Evolutionary conservation across 2,329 filamentous ascomycete species (phyloP), one percentile per base, ranked within the genome.

Genomic region (Myriangium duriaei): DNA sequence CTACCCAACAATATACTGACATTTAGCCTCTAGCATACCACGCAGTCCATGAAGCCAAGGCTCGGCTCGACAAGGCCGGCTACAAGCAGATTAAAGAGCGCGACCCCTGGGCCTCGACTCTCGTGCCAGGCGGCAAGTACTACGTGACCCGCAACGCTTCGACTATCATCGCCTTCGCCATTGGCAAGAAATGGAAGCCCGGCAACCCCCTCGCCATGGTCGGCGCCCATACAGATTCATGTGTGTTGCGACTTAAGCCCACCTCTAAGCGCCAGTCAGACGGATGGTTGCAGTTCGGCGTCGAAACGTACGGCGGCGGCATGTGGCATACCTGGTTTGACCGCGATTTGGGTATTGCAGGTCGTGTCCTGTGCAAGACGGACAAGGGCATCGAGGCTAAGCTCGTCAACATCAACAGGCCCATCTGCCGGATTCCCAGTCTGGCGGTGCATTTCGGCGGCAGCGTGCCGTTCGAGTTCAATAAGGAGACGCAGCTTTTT

Each of bases 321-420:
- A 79, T 96, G 53, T 96, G 88, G 88, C 87, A 95, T 61, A 93
- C 84, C 32, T 98, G 76, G 91, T 98, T 98, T 55, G 91, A 98
- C 59, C 79, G 91, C 35, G 91, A 98, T 58, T 67, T 98, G 45
- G 81, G 83, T 50, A 76, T 96, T 38, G 91, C 91, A 19, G 91
- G 91, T 6, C 74, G 91, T 42, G 83, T 83, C 11, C 79, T 96
- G 67, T 82, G 91, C 40, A 76, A 73, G 50, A 71, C 71, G 32
- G 72, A 81, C 42, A 83, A 81, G 36, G 77, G 72, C 46, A 82
- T 93, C 47, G 74, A 78, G 45, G 81, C 85, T 62, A 87, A 80
- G 61, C 71, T 98, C 40, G 75, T 96, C 62, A 91, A 92, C 64
- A 74, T 98, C 46, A 81, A 93, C 51, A 78, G 81, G 52, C 91